phyloP scores from a whole-genome alignment of 2,329 filamentous ascomycete species.

The Fusarium miscanthi region DNA sequence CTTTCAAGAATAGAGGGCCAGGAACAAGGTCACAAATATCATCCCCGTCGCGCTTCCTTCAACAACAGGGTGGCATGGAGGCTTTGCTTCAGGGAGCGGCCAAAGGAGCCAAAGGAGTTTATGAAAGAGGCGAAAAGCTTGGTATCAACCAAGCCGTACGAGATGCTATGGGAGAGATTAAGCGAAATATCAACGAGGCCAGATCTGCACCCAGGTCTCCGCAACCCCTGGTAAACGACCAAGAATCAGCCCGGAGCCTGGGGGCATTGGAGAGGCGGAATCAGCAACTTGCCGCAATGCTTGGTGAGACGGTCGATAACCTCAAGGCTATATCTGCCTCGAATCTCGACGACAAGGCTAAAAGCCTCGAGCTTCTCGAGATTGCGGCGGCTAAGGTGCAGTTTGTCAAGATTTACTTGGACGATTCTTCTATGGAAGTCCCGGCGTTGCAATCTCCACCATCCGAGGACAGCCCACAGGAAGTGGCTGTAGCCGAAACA shows the following conservation, averaged over 20 bases:
- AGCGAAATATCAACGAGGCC: constrained; percentile 76
- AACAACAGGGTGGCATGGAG: constrained; percentile 72
- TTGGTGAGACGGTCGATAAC: constrained; percentile 72
- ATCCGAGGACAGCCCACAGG: constrained; percentile 25
- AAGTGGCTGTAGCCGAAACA: constrained; percentile 25
- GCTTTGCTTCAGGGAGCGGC: constrained; percentile 80
- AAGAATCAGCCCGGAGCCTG: constrained; percentile 52
- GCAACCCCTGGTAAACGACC: constrained; percentile 51
- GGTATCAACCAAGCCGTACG: constrained; percentile 84
- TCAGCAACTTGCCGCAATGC: constrained; percentile 72
- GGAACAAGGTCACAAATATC: constrained; percentile 58
- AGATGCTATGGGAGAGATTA: constrained; percentile 83
- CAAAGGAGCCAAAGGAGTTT: constrained; percentile 78
- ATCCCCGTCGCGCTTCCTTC: constrained; percentile 62
- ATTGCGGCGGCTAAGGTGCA: constrained; percentile 71
- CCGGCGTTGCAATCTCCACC: constrained; percentile 46
- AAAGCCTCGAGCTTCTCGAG: constrained; percentile 65
- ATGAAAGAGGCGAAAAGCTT: constrained; percentile 78
- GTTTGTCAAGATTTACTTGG: constrained; percentile 71
- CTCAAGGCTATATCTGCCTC: constrained; percentile 70
- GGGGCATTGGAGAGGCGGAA: constrained; percentile 72
- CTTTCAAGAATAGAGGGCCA: constrained; percentile 56
- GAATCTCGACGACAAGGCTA: constrained; percentile 59
- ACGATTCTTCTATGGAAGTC: constrained; percentile 66
- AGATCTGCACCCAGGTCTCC: constrained; percentile 56